Evolutionary conservation across 1,139 yeast species (phyloP).

Genomic region (Scheffersomyces cryptocercus): DNA sequence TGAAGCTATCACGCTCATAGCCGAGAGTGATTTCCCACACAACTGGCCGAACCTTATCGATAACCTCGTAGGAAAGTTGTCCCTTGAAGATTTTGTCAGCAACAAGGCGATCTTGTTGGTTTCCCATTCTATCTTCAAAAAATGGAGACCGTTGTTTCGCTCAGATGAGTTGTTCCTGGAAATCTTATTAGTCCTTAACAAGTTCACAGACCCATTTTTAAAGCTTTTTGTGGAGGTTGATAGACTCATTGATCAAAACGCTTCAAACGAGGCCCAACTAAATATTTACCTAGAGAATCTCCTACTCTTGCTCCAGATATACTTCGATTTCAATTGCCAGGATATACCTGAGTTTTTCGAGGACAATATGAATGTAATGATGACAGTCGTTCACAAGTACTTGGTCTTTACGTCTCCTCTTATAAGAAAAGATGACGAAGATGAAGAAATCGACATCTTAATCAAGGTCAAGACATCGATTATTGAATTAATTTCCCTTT

Average conservation of each 20-base stretch:
- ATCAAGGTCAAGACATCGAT: conserved; percentile 81
- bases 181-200: conserved; percentile 81
- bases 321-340: conserved; percentile 93
- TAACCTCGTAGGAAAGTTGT: conserved; percentile 66
- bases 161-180: conserved; percentile 88
- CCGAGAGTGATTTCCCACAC: conserved; percentile 94
- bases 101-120: conserved; percentile 88
- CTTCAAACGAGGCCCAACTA: conserved; percentile 46
- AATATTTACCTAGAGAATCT: conserved; percentile 68
- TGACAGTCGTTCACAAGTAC: conserved; percentile 82
- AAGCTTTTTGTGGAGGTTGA: conserved; percentile 68
- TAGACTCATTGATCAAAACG: conserved; percentile 54
- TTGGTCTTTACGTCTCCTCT: conserved; percentile 59
- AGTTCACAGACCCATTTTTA: conserved; percentile 82
- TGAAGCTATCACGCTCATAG: conserved; percentile 88
- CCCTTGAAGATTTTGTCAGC: conserved; percentile 63
- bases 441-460: conserved; percentile 70
- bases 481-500: conserved; percentile 80
- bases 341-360: conserved; percentile 98
- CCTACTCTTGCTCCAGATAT: conserved; percentile 72
- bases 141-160: conserved; percentile 95
- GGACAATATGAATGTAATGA: conserved; percentile 76
- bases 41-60: conserved; percentile 83
- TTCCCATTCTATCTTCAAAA: conserved; percentile 91
- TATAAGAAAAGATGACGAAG: conserved; percentile 59